These are phyloP conservation scores for Amaranthus tricolor DNA, from an alignment of 179 eudicot species.

Conservation along the genomic window DNA sequence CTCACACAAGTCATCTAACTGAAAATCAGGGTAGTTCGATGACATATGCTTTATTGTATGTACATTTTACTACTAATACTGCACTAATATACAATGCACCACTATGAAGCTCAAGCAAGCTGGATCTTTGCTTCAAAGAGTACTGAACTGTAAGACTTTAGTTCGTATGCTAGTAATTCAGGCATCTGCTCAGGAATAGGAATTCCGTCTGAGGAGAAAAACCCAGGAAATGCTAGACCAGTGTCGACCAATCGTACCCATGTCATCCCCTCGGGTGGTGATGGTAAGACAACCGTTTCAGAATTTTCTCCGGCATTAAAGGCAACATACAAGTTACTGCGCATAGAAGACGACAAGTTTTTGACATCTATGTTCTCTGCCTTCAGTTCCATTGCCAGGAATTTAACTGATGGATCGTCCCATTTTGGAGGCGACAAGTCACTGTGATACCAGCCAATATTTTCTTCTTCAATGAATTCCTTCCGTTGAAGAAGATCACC, in stretches of 20 bases:
- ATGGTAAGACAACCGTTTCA: slow-evolving; percentile 56
- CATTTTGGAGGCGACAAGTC: slow-evolving; percentile 64
- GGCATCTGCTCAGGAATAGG: slow-evolving; percentile 50
- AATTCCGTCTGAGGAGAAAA: slow-evolving; percentile 59
- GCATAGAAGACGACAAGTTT: slow-evolving; percentile 9
- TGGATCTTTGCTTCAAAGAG: slow-evolving; percentile 61
- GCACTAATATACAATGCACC: not conserved
- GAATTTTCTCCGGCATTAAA: slow-evolving; percentile 52
- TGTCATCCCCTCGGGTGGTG: slow-evolving; percentile 42
- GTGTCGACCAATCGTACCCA: slow-evolving; percentile 92
- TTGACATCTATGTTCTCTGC: slow-evolving; percentile 31
- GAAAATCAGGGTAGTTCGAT: not conserved
- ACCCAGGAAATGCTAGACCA: slow-evolving; percentile 75
- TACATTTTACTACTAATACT: slow-evolving; percentile 10
- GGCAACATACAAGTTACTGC: slow-evolving; percentile 66
- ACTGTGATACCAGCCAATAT: slow-evolving; percentile 59
- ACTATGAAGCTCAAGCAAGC: not conserved
- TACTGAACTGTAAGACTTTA: slow-evolving; percentile 75
- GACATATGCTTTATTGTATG: not conserved
- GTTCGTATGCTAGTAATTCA: slow-evolving; percentile 50
- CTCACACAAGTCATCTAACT: too few relatives aligned
- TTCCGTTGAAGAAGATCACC: slow-evolving; percentile 72
- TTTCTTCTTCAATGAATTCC: slow-evolving; percentile 57
- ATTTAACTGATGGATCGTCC: slow-evolving; percentile 71
- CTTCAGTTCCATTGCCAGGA: slow-evolving; percentile 70